A percentile compares a stretch with the other conserved stretches of the same genome.
Conservation (phyloP, 306 rosid genomes). For the Trifolium fragiferum region DNA sequence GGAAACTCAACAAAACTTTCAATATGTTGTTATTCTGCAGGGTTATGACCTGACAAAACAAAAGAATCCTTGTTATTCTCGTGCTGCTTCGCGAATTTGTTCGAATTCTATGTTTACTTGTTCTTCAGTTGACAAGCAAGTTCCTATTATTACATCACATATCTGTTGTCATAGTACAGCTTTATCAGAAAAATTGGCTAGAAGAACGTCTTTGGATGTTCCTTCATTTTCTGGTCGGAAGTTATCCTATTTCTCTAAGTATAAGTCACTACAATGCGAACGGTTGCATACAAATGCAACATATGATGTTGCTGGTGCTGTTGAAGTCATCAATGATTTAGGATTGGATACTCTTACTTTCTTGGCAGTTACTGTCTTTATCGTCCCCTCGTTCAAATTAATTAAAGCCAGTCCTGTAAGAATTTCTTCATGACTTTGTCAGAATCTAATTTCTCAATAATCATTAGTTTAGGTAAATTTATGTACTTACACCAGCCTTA, state of each 20-base stretch:
- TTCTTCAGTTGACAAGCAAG: conserved; percentile 47
- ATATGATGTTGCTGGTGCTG: conserved; percentile 75
- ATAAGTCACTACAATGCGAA: conserved; percentile 44
- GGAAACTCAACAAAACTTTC: no score
- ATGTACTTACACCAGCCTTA: neutral
- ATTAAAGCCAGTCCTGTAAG: conserved; percentile 66
- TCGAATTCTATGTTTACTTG: conserved; percentile 48
- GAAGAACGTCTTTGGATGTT: conserved; percentile 39
- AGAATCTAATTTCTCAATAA: conserved; percentile 11
- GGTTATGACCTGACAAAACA: conserved; percentile 47
- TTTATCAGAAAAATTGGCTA: conserved; percentile 49
- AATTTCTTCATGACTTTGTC: conserved; percentile 16
- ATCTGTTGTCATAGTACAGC: conserved; percentile 26
- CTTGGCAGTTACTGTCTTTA: conserved; percentile 78
- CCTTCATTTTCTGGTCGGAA: conserved; percentile 41
- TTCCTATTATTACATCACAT: conserved; percentile 18
- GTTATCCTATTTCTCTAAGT: conserved; percentile 49
- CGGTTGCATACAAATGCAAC: conserved; percentile 49
- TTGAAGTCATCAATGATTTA: conserved; percentile 87
- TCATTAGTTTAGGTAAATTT: conserved; percentile 22
- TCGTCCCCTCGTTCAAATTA: conserved; percentile 84
- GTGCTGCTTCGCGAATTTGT: conserved; percentile 41
- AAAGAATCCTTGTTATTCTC: conserved; percentile 37
- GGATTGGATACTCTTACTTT: conserved; percentile 92
- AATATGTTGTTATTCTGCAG: conserved; percentile 5